These are phyloP conservation scores for Peronosclerospora sorghi DNA, from an alignment of 352 stramenopile genomes.

Conservation along the genomic window DNA sequence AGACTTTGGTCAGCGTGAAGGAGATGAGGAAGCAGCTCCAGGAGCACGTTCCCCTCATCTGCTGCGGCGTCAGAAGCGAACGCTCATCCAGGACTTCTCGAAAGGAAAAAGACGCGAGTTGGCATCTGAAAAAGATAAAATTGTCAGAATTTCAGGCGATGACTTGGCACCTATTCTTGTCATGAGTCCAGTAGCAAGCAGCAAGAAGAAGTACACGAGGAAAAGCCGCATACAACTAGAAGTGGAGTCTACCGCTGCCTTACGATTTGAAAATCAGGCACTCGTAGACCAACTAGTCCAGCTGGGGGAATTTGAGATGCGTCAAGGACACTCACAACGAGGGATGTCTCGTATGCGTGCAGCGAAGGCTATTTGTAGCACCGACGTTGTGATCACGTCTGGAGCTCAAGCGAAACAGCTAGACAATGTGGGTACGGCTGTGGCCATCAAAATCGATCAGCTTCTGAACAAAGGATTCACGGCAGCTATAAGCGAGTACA, in stretches of 20 bases:
- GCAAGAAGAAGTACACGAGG: conserved; percentile 21
- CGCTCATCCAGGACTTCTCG: conserved; percentile 12
- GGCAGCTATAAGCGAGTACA: conserved; percentile 41
- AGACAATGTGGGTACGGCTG: conserved; percentile 31
- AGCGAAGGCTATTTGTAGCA: conserved; percentile 40
- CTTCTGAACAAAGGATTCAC: conserved; percentile 42
- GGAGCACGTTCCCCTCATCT: conserved; percentile 1
- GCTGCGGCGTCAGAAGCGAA: conserved; percentile 7
- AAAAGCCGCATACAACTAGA: conserved; percentile 31
- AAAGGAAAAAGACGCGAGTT: conserved; percentile 15
- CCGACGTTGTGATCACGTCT: conserved; percentile 33
- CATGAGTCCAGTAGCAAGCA: conserved; percentile 18
- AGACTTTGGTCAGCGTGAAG: conserved; percentile 14
- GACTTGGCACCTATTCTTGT: neutral
- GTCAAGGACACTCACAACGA: conserved; percentile 32
- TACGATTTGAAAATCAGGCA: conserved; percentile 34
- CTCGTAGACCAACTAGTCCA: conserved; percentile 49
- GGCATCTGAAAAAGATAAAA: conserved; percentile 4
- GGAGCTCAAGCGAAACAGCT: conserved; percentile 44
- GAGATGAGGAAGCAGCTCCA: neutral
- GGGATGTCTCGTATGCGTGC: conserved; percentile 46
- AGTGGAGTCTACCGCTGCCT: conserved; percentile 26
- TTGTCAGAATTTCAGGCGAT: neutral
- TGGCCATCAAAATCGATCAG: conserved; percentile 47
- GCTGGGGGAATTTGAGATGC: conserved; percentile 48